phyloP scores from a whole-genome alignment of 306 rosid species.

The Luffa acutangula region DNA sequence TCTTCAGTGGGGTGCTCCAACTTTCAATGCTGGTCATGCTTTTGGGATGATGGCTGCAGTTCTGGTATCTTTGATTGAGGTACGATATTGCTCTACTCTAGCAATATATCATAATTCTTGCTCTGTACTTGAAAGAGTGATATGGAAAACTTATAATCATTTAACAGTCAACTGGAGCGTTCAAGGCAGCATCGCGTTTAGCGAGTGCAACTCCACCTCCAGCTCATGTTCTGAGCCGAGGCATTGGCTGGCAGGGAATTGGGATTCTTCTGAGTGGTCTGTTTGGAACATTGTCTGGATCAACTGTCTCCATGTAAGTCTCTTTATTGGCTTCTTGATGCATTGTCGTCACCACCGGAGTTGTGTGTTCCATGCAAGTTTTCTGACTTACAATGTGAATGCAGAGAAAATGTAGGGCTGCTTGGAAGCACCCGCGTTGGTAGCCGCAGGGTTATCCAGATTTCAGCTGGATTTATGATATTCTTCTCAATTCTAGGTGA shows the following conservation, averaged over 20 bases:
- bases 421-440: conserved; percentile 99
- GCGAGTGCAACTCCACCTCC: conserved; percentile 99
- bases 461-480: conserved; percentile 96
- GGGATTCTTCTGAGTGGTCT: conserved; percentile 87
- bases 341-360: background rate
- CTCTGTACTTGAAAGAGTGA: background rate
- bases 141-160: background rate
- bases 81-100: conserved; percentile 9
- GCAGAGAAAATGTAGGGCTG: conserved; percentile 93
- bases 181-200: conserved; percentile 89
- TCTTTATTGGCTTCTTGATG: background rate
- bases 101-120: background rate
- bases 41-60: conserved; percentile 98
- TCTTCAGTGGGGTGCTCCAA: conserved; percentile 97
- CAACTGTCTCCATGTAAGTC: conserved; percentile 87
- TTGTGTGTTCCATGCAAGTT: background rate
- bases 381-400: conserved; percentile 10
- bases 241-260: conserved; percentile 97
- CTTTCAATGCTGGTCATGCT: conserved; percentile 85
- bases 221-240: conserved; percentile 97
- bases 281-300: conserved; percentile 83
- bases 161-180: conserved; percentile 89
- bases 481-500: conserved; percentile 91
- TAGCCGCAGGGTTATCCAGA: conserved; percentile 93
- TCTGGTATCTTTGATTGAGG: conserved; percentile 94